phyloP scores from a whole-genome alignment of 352 stramenopile species.

The Saprolegnia parasitica region DNA sequence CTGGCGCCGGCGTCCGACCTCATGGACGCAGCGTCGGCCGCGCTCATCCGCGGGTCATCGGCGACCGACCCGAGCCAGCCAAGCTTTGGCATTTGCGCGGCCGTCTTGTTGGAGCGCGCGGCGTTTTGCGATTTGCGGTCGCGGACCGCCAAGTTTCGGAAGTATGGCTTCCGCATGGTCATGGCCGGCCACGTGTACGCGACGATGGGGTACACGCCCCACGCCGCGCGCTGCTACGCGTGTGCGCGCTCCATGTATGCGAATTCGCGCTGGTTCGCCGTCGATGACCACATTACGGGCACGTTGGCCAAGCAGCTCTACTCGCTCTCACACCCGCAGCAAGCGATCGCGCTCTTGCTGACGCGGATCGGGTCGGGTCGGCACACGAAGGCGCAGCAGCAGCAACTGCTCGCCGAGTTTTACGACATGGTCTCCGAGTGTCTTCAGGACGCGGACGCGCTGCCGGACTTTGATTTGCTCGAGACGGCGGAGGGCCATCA shows the following conservation, averaged over 20 bases:
- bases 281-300: constrained; percentile 87
- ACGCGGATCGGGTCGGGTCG: constrained; percentile 79
- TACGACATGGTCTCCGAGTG: constrained; percentile 29
- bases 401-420: constrained; percentile 80
- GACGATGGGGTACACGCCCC: constrained; percentile 56
- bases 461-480: constrained; percentile 19
- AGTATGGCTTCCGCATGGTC: constrained; percentile 87
- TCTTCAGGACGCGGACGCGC: constrained; percentile 5
- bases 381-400: constrained; percentile 77
- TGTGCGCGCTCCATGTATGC: constrained; percentile 75
- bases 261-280: constrained; percentile 73
- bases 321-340: constrained; percentile 67
- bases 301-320: constrained; percentile 78
- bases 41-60: constrained; percentile 67
- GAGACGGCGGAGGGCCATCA: neutral
- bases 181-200: constrained; percentile 85
- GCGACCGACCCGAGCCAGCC: constrained; percentile 64
- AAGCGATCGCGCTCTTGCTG: constrained; percentile 79
- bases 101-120: constrained; percentile 74
- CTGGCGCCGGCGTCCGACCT: constrained; percentile 79
- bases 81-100: constrained; percentile 58
- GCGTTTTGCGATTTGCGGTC: constrained; percentile 72
- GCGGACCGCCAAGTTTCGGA: constrained; percentile 71
- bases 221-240: constrained; percentile 79
- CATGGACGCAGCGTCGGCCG: constrained; percentile 79